phyloP scores from a whole-genome alignment of 75 land plant genomes.

The Pinus taeda region DNA sequence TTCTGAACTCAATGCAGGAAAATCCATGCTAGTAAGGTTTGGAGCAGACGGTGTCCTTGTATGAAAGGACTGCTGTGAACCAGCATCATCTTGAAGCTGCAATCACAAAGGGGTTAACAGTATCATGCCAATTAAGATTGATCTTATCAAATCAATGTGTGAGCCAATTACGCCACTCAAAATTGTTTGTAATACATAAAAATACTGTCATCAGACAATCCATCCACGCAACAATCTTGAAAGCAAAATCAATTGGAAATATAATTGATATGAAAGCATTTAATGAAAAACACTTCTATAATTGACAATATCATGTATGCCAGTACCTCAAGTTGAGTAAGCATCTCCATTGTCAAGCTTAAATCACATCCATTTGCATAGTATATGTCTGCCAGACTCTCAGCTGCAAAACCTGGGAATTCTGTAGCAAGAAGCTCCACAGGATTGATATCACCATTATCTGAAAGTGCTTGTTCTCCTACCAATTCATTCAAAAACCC shows the following conservation, averaged over 20 bases:
- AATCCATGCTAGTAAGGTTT: conserved; percentile 57
- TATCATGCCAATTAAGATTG: not conserved
- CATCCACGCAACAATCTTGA: not conserved
- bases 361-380: conserved; percentile 79
- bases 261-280: not conserved
- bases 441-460: conserved; percentile 39
- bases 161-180: not conserved
- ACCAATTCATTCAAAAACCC: conserved; percentile 34
- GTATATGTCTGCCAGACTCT: conserved; percentile 87
- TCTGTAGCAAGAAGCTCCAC: conserved; percentile 60
- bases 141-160: not conserved
- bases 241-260: not conserved
- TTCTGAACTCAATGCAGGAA: conserved; percentile 62
- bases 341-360: conserved; percentile 82
- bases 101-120: conserved; percentile 12
- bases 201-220: not conserved
- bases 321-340: conserved; percentile 87
- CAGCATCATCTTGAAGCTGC: conserved; percentile 79
- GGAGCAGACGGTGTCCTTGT: conserved; percentile 61
- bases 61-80: conserved; percentile 25
- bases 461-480: conserved; percentile 27
- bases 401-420: conserved; percentile 87
- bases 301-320: too few relatives aligned
- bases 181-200: not conserved
- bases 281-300: not conserved